These are phyloP conservation scores for Colletotrichum sp. DNA, from an alignment of 2,329 filamentous ascomycete genomes.

Conservation along the genomic window DNA sequence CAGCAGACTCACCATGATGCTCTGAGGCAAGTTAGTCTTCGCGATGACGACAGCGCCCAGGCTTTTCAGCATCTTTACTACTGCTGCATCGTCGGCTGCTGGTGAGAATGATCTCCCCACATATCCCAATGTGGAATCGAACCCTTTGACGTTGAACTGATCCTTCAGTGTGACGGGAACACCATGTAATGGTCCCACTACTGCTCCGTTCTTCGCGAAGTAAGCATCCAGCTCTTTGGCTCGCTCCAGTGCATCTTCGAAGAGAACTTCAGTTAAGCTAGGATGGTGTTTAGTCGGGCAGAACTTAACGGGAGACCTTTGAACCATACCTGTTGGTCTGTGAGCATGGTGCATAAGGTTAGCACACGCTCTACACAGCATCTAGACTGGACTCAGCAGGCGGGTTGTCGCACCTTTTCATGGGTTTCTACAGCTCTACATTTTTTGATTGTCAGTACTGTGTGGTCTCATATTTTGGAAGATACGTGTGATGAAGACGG, in stretches of 20 bases:
- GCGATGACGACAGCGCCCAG: slow-evolving; percentile 68
- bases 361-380: background rate
- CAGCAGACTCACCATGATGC: slow-evolving; percentile 48
- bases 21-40: slow-evolving; percentile 73
- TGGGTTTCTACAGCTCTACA: slow-evolving; percentile 12
- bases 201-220: slow-evolving; percentile 37
- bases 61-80: slow-evolving; percentile 60
- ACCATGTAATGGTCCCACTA: slow-evolving; percentile 64
- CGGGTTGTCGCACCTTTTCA: background rate
- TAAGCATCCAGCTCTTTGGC: slow-evolving; percentile 43
- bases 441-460: accelerated
- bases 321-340: slow-evolving; percentile 1
- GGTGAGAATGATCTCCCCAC: slow-evolving; percentile 53
- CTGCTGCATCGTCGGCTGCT: slow-evolving; percentile 52
- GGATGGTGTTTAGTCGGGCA: background rate
- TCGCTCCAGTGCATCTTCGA: slow-evolving; percentile 35
- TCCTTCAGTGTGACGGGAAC: slow-evolving; percentile 58
- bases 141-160: slow-evolving; percentile 59
- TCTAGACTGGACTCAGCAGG: background rate
- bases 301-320: too few species aligned
- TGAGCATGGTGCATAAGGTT: background rate
- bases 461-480: accelerated
- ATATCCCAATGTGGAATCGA: slow-evolving; percentile 56
- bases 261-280: slow-evolving; percentile 48
- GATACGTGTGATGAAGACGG: background rate